Base-by-base conservation (phyloP, 768 basidiomycete genomes). In the Podaxis sp. region DNA sequence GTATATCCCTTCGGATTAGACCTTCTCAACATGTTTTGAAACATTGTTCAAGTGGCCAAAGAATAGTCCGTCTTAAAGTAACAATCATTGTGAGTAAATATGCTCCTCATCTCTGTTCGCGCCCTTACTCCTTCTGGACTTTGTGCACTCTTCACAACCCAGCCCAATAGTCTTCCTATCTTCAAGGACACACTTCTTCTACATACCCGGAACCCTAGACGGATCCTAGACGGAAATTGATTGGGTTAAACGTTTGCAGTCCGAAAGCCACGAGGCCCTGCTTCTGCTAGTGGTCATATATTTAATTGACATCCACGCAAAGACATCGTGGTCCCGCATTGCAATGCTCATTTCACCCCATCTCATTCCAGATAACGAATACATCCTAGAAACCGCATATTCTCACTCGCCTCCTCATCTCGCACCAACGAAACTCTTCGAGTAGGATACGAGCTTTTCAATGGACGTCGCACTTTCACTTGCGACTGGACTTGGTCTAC, bases 401-500 rank as follows among this genome's bases (percentile, higher is more conserved):
- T 21, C 21, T 38, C 36, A 25, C 57, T 16, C 14, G 36, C 18
- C 18, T 16, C 47, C 37, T 18, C 59, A 25, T 40, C 28, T 40
- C 47, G 13, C 32, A 18, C 36, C 21, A 28, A 42, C 14, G 14
- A 25, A 40, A 11, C 3, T 13, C 23, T 28, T 9, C 7, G 9
- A 32, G 32, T 32, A 32, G 32, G 32, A 32, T 32, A 32, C 25
- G 44, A 13, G 2, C 35, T 42, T 9, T 16, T 27, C 63, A 69
- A 82, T 82, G 79, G 77, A 82, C 65, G 69, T 77, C 58, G 59
- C 74, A 14, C 67, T 79, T 65, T 73, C 77, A 50, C 72, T 79
- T 61, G 61, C 73, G 60, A 67, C 73, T 50, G 79, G 79, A n/a
- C 72, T 81, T 37, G 73, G 72, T n/a, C 68, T 80, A 21, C 75